These are phyloP conservation scores for Morella rubra DNA, from an alignment of 306 rosid genomes.

Conservation along the genomic window DNA sequence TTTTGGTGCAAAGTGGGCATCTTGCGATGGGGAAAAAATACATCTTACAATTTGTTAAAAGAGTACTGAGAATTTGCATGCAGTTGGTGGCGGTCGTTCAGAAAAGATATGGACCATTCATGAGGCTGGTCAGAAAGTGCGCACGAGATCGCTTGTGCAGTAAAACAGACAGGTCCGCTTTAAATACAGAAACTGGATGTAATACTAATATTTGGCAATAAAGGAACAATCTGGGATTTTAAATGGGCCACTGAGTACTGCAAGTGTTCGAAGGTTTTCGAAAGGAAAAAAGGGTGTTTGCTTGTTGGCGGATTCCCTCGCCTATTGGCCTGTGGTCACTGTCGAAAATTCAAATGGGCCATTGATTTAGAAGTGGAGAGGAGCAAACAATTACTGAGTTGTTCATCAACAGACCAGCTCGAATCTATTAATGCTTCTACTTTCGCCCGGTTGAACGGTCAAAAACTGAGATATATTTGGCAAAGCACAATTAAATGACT, in stretches of 20 bases:
- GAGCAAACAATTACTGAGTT: too few species aligned
- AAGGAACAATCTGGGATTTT: neutral
- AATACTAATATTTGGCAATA: neutral
- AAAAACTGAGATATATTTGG: neutral
- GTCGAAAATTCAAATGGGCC: neutral
- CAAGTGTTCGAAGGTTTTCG: neutral
- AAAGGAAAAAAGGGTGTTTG: neutral
- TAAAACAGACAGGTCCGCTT: neutral
- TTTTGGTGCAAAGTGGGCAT: neutral
- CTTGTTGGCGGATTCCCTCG: neutral
- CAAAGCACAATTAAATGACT: neutral
- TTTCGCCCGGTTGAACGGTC: too few species aligned
- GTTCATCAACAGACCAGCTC: neutral
- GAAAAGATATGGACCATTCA: too few species aligned
- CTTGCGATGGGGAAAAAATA: neutral
- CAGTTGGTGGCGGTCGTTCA: neutral
- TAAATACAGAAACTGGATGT: neutral
- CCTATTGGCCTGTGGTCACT: neutral
- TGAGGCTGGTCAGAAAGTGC: neutral
- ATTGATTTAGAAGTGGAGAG: neutral
- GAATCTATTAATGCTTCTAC: too few species aligned
- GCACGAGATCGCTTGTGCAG: neutral
- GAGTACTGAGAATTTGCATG: neutral
- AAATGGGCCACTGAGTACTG: neutral
- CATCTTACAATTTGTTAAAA: neutral